phyloP scores from a whole-genome alignment of 140 eudicot genomes.

The Cichorium intybus region DNA sequence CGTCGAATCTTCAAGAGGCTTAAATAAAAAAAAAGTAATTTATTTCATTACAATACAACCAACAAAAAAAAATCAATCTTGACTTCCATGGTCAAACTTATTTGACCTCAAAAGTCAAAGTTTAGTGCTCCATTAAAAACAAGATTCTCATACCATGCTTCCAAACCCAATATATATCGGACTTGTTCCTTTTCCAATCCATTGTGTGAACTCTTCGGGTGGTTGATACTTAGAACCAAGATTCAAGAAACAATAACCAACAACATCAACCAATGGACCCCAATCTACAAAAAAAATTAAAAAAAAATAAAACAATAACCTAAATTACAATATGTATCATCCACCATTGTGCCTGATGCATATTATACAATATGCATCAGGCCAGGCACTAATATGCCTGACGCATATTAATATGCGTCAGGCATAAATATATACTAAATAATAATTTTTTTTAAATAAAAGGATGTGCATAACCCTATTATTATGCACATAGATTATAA shows the following conservation, averaged over 20 bases:
- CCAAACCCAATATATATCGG: conserved; percentile 98
- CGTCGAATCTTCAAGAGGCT: conserved; percentile 95
- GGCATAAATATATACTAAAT: too few species aligned
- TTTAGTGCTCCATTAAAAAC: neutral
- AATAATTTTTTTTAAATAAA: too few species aligned
- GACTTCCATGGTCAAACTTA: neutral
- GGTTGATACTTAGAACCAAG: conserved; percentile 80
- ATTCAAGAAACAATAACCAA: conserved; percentile 91
- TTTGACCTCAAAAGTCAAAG: too few species aligned
- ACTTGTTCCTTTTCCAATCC: conserved; percentile 78
- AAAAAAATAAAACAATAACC: too few species aligned
- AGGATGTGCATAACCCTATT: too few species aligned
- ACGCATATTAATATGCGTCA: too few species aligned
- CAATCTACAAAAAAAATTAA: conserved; percentile 81
- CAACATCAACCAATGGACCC: conserved; percentile 94
- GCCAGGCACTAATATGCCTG: too few species aligned
- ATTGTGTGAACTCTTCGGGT: conserved; percentile 52
- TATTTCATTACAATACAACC: neutral
- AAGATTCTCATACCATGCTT: conserved; percentile 76
- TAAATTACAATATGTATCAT: too few species aligned
- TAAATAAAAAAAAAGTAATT: conserved; percentile 12
- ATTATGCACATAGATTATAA: too few species aligned
- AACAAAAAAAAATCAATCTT: neutral
- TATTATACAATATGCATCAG: too few species aligned
- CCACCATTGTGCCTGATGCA: too few species aligned